phyloP scores from a whole-genome alignment of 106 monocot genomes.

The Ottelia alismoides region DNA sequence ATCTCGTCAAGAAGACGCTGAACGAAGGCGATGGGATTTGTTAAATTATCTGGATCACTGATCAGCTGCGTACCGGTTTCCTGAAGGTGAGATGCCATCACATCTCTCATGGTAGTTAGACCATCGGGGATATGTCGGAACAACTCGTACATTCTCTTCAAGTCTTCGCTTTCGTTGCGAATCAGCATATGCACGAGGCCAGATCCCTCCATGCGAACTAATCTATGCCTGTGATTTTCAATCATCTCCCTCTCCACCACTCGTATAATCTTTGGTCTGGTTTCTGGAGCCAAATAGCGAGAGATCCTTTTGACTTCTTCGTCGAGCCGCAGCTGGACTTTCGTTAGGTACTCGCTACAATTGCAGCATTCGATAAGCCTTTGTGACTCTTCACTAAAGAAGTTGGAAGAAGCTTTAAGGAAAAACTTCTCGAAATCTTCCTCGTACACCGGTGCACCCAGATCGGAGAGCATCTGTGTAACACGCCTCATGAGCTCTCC shows the following conservation, averaged over 20 bases:
- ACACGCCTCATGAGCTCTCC: slow-evolving; percentile 72
- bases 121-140: slow-evolving; percentile 74
- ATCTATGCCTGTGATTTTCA: slow-evolving; percentile 83
- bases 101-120: slow-evolving; percentile 60
- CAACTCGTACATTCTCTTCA: slow-evolving; percentile 74
- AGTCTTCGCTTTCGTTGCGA: slow-evolving; percentile 81
- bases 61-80: slow-evolving; percentile 78
- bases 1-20: slow-evolving; percentile 70
- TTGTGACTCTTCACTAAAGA: slow-evolving; percentile 77
- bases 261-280: slow-evolving; percentile 55
- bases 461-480: slow-evolving; percentile 85
- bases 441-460: slow-evolving; percentile 66
- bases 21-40: slow-evolving; percentile 90
- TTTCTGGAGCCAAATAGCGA: slow-evolving; percentile 57
- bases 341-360: slow-evolving; percentile 77
- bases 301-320: slow-evolving; percentile 91
- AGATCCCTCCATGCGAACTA: slow-evolving; percentile 90
- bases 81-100: slow-evolving; percentile 73
- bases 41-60: slow-evolving; percentile 67
- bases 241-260: slow-evolving; percentile 96
- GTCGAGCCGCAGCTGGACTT: slow-evolving; percentile 69
- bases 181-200: slow-evolving; percentile 88
- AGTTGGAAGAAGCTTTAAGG: slow-evolving; percentile 62
- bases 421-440: slow-evolving; percentile 92
- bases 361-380: slow-evolving; percentile 74